A percentile compares a stretch with the other conserved stretches of the same genome.
Conservation (phyloP, 2,329 filamentous ascomycete species). For the Cordyceps fumosorosea region DNA sequence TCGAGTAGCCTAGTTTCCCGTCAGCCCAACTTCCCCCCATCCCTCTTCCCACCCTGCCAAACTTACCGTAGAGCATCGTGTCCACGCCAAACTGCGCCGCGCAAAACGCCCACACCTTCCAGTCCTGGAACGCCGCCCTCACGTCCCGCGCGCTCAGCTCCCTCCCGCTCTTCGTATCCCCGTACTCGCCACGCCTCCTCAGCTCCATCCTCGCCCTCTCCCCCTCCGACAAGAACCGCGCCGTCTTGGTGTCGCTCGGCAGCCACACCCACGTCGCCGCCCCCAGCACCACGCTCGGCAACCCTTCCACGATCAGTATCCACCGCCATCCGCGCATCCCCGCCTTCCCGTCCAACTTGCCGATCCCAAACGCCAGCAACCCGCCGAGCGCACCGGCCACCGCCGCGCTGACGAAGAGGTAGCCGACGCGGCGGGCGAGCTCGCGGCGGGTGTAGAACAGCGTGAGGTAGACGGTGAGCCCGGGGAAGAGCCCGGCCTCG, state of each 20-base stretch:
- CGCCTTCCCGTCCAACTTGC: slow-evolving; percentile 60
- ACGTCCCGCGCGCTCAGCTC: slow-evolving; percentile 55
- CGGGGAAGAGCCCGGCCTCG: slow-evolving; percentile 65
- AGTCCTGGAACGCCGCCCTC: slow-evolving; percentile 60
- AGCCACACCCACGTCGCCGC: slow-evolving; percentile 28
- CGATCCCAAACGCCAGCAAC: slow-evolving; percentile 66
- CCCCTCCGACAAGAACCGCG: slow-evolving; percentile 50
- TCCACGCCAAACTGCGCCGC: slow-evolving; percentile 66
- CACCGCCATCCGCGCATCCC: slow-evolving; percentile 65
- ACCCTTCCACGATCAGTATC: slow-evolving; percentile 54
- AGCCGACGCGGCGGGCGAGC: slow-evolving; percentile 64
- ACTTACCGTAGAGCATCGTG: slow-evolving; percentile 62
- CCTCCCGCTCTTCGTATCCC: slow-evolving; percentile 39
- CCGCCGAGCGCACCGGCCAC: slow-evolving; percentile 67
- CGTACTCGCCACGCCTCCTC: slow-evolving; percentile 35
- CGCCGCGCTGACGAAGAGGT: slow-evolving; percentile 65
- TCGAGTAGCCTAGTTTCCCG: slow-evolving; percentile 55
- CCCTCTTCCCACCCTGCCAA: neutral
- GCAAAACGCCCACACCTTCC: slow-evolving; percentile 68
- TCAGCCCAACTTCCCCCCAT: neutral
- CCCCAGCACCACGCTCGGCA: slow-evolving; percentile 34
- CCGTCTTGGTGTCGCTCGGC: slow-evolving; percentile 39
- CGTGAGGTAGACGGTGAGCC: slow-evolving; percentile 62
- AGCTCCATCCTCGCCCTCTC: slow-evolving; percentile 60
- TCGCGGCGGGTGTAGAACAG: slow-evolving; percentile 72